Evolutionary conservation across 345 rosid species (phyloP).

Genomic region (Ceriops zippeliana): DNA sequence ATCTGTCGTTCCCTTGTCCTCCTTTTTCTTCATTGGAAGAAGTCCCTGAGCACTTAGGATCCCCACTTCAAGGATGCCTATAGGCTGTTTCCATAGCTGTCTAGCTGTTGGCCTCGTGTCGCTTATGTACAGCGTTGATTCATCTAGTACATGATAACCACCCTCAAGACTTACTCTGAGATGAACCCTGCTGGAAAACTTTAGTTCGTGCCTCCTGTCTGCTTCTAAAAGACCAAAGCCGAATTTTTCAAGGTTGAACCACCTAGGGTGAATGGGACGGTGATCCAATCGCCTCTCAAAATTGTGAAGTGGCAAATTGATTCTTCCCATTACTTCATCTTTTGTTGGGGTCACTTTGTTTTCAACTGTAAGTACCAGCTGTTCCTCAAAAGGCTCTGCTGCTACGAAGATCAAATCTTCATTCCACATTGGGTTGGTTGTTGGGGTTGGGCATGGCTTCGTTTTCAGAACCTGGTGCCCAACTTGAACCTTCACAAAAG

Average conservation of each 20-base stretch:
- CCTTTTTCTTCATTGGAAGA: constrained; percentile 27
- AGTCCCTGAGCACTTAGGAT: constrained; percentile 34
- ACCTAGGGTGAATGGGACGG: constrained; percentile 24
- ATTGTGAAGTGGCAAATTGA: constrained; percentile 14
- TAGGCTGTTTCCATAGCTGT: constrained; percentile 31
- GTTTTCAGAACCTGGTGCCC: constrained; percentile 31
- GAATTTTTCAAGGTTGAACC: constrained; percentile 29
- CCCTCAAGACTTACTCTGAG: constrained; percentile 33
- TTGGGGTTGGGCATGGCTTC: constrained; percentile 23
- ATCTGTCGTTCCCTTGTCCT: constrained; percentile 23
- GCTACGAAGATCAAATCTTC: constrained; percentile 33
- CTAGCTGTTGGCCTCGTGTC: constrained; percentile 30
- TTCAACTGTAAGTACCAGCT: constrained; percentile 26
- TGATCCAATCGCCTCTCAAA: constrained; percentile 31
- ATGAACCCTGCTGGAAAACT: constrained; percentile 33
- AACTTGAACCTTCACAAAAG: constrained; percentile 28
- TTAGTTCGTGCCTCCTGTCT: constrained; percentile 27
- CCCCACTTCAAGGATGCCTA: constrained; percentile 32
- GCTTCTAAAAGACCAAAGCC: constrained; percentile 29
- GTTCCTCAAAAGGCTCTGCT: constrained; percentile 34
- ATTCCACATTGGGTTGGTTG: constrained; percentile 30
- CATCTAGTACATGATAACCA: constrained; percentile 33
- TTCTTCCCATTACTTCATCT: constrained; percentile 26
- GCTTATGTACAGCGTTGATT: constrained; percentile 30
- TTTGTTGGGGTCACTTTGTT: constrained; percentile 17